Percentiles rank a stretch among this genome's conserved stretches.
Conservation (phyloP, 495 filamentous ascomycete species). For the Podospora pseudopauciseta region DNA sequence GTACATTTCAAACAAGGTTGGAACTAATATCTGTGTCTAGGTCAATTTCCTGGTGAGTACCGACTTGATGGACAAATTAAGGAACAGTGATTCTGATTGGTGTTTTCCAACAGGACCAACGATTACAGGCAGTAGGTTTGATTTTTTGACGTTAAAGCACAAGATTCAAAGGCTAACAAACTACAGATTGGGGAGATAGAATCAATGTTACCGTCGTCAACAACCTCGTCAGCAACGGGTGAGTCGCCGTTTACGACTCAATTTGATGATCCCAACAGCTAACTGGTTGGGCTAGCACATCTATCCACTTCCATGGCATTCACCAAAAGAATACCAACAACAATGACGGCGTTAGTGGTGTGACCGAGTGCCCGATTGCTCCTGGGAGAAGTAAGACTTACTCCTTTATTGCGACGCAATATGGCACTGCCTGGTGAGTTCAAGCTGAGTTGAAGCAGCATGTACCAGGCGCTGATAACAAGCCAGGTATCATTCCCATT, state of each 20-base stretch:
- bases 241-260: not conserved
- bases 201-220: conserved; percentile 56
- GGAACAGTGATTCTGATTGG: not conserved
- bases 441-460: not conserved
- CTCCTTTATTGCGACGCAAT: conserved; percentile 50
- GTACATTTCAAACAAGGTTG: conserved; percentile 17
- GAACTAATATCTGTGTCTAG: conserved; percentile 13
- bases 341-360: conserved; percentile 43
- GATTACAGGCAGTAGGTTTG: conserved; percentile 38
- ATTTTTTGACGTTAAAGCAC: not conserved
- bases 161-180: conserved; percentile 16
- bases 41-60: conserved; percentile 29
- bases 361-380: conserved; percentile 50
- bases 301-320: conserved; percentile 58
- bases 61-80: too few species aligned
- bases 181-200: conserved; percentile 55
- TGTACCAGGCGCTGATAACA: not conserved
- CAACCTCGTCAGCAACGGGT: conserved; percentile 41
- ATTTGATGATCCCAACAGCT: not conserved
- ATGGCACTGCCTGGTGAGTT: conserved; percentile 36
- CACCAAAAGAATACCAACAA: conserved; percentile 37
- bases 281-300: conserved; percentile 21
- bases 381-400: conserved; percentile 44
- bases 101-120: conserved; percentile 44
- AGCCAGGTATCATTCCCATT: conserved; percentile 54